A percentile compares a stretch with the other conserved stretches of the same genome.
These are phyloP conservation scores for Croton laevigatus DNA, from an alignment of 441 rosid genomes.

Conservation along the genomic window DNA sequence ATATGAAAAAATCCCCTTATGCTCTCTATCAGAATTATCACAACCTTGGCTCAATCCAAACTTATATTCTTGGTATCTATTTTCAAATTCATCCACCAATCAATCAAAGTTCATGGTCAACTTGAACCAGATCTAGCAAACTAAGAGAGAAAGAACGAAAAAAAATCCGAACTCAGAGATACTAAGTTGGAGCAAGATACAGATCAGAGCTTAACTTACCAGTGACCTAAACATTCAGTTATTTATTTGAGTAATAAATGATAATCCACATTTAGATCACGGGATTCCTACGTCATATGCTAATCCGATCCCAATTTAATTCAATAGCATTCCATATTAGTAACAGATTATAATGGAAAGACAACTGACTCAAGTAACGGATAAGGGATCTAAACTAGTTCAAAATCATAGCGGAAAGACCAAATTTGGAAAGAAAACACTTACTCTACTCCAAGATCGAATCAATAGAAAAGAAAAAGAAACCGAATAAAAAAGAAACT, in stretches of 20 bases:
- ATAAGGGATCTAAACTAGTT: conserved; percentile 2
- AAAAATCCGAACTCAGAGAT: conserved; percentile 1
- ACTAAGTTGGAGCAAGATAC: background rate
- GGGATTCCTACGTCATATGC: background rate
- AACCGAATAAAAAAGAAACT: no score
- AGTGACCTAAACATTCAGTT: background rate
- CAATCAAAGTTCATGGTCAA: background rate
- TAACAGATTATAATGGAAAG: background rate
- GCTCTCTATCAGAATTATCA: background rate
- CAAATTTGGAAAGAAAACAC: background rate
- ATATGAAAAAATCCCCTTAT: background rate
- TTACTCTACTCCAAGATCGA: background rate
- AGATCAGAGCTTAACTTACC: background rate
- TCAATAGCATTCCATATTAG: conserved; percentile 1
- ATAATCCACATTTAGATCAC: background rate
- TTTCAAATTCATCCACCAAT: conserved; percentile 1
- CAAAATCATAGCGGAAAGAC: background rate
- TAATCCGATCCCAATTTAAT: background rate
- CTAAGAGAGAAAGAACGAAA: background rate
- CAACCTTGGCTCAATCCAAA: background rate
- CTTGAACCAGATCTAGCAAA: background rate
- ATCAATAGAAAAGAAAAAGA: background rate
- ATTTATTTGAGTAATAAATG: background rate
- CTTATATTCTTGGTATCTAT: background rate
- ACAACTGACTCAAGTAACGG: background rate